phyloP scores from a whole-genome alignment of 768 basidiomycete species.

The Leucocoprinus leucothites region DNA sequence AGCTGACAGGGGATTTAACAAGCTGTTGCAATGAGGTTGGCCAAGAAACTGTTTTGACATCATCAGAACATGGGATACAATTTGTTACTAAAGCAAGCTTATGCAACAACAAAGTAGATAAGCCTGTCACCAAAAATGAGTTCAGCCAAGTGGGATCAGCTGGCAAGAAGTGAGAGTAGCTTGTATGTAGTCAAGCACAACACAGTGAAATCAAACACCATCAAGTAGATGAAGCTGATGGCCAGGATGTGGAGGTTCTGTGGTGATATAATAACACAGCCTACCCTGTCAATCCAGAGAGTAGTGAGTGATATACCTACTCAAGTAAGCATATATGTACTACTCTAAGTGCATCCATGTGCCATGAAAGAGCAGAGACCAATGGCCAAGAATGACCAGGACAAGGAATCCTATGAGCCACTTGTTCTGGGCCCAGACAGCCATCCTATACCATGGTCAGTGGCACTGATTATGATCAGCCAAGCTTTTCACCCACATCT shows the following conservation, averaged over 20 bases:
- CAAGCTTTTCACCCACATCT: slow-evolving; percentile 47
- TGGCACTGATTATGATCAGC: slow-evolving; percentile 11
- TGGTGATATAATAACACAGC: slow-evolving; percentile 59
- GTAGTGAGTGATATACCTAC: slow-evolving; percentile 60
- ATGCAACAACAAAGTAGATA: slow-evolving; percentile 73
- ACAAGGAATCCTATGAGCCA: slow-evolving; percentile 52
- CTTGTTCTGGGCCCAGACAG: slow-evolving; percentile 62
- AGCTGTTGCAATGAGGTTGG: slow-evolving; percentile 67
- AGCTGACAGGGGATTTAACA: slow-evolving; percentile 16
- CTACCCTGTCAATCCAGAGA: slow-evolving; percentile 41
- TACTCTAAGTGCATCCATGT: slow-evolving; percentile 8
- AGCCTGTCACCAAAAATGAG: slow-evolving; percentile 71
- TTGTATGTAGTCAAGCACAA: slow-evolving; percentile 61
- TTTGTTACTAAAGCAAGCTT: slow-evolving; percentile 22
- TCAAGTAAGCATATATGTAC: neutral
- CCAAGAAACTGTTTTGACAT: slow-evolving; percentile 54
- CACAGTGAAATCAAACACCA: slow-evolving; percentile 68
- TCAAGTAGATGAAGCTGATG: slow-evolving; percentile 68
- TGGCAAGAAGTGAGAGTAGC: slow-evolving; percentile 41
- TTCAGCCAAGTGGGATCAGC: slow-evolving; percentile 53
- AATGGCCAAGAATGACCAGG: slow-evolving; percentile 61
- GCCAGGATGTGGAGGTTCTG: slow-evolving; percentile 60
- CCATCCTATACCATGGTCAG: slow-evolving; percentile 43
- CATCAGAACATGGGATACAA: neutral
- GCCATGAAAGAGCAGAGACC: slow-evolving; percentile 72